These are phyloP conservation scores for Nannochloropsis gaditana DNA, from an alignment of 108 stramenopile genomes.

Conservation along the genomic window DNA sequence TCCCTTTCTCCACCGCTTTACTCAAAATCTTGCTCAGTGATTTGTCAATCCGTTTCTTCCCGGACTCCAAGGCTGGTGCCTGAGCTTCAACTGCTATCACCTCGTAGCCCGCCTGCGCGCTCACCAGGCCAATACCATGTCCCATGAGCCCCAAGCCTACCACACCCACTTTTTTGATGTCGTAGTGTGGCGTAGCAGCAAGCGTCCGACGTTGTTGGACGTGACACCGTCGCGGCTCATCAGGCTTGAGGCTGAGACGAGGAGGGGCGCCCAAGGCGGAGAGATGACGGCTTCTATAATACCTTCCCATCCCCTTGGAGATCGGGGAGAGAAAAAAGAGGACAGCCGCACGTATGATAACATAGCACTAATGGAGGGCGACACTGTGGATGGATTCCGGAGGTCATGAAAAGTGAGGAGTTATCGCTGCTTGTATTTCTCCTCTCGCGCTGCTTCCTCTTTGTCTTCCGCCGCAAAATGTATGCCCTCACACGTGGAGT, in stretches of 20 bases:
- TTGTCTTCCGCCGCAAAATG: too few species aligned
- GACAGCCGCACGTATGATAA: not conserved
- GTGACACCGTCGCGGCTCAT: not conserved
- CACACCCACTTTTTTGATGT: slow-evolving; percentile 74
- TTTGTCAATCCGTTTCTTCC: slow-evolving; percentile 43
- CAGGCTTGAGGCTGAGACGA: not conserved
- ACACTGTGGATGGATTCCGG: too few species aligned
- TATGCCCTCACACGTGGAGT: too few species aligned
- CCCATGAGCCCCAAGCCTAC: slow-evolving; percentile 99
- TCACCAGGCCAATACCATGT: slow-evolving; percentile 79
- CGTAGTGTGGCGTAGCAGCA: slow-evolving; percentile 11
- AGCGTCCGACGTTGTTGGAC: not conserved
- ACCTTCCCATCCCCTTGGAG: not conserved
- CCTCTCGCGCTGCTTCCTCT: too few species aligned
- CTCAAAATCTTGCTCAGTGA: slow-evolving; percentile 43
- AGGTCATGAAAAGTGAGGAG: too few species aligned
- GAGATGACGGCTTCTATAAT: not conserved
- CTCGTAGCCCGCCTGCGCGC: slow-evolving; percentile 66
- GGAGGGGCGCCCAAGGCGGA: not conserved
- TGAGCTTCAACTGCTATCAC: slow-evolving; percentile 60
- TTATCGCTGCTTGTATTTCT: too few species aligned
- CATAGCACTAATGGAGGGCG: not conserved
- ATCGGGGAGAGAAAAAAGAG: not conserved
- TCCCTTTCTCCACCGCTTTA: slow-evolving; percentile 70
- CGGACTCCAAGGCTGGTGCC: slow-evolving; percentile 40